Evolutionary conservation across 257 asterid genomes (phyloP).

Genomic region (Prunella vulgaris): DNA sequence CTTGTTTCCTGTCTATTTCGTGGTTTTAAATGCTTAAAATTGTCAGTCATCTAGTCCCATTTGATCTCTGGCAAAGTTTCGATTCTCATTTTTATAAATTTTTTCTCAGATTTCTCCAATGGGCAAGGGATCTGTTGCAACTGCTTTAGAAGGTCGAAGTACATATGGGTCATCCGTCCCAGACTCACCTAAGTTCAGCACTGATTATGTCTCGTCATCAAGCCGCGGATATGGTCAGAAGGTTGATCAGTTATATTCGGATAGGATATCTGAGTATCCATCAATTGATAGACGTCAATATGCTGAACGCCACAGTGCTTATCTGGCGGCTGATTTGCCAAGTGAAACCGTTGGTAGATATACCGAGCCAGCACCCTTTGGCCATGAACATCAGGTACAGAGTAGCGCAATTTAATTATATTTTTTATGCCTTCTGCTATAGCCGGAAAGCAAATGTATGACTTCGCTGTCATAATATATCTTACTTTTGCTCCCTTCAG

Average conservation of each 20-base stretch:
- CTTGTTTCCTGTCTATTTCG: not conserved
- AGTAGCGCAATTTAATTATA: constrained; percentile 2
- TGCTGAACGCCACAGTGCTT: constrained; percentile 62
- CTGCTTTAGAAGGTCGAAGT: constrained; percentile 68
- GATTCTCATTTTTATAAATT: constrained; percentile 6
- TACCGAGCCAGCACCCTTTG: constrained; percentile 55
- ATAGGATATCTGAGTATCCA: constrained; percentile 69
- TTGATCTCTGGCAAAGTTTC: constrained; percentile 1
- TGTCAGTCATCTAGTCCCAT: not conserved
- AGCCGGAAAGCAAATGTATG: not conserved
- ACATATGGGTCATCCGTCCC: constrained; percentile 59
- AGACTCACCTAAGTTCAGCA: constrained; percentile 68
- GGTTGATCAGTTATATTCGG: constrained; percentile 65
- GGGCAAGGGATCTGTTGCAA: constrained; percentile 60
- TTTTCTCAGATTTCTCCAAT: constrained; percentile 53
- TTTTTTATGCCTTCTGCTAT: constrained; percentile 1
- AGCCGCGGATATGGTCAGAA: constrained; percentile 68
- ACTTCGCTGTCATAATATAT: not conserved
- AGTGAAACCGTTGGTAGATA: constrained; percentile 68
- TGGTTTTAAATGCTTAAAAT: not conserved
- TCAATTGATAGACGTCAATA: constrained; percentile 64
- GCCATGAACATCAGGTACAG: constrained; percentile 77
- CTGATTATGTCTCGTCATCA: constrained; percentile 64
- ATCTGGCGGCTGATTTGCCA: constrained; percentile 63
- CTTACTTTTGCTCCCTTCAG: not conserved